phyloP scores from a whole-genome alignment of 1,284 basidiomycete genomes.

The Ustilago trichophora region DNA sequence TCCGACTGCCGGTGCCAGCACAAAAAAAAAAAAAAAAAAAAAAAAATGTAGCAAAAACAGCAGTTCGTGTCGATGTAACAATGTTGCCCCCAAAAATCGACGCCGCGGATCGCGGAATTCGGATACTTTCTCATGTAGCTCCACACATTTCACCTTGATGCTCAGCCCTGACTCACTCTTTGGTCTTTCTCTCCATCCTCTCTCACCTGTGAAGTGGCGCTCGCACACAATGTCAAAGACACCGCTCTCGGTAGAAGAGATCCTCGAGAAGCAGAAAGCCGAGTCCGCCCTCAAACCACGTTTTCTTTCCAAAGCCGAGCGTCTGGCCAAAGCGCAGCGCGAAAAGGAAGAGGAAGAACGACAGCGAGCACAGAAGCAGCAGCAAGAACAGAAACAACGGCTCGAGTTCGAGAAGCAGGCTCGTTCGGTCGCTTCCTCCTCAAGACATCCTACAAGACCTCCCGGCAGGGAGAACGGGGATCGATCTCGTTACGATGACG shows the following conservation, averaged over 20 bases:
- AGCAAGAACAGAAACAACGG: slow-evolving; percentile 72
- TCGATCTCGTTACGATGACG: slow-evolving; percentile 1
- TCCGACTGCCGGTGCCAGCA: too few relatives aligned
- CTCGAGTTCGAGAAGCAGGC: slow-evolving; percentile 76
- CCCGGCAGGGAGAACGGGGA: neutral
- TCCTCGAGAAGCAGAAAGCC: slow-evolving; percentile 52
- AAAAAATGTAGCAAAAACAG: too few relatives aligned
- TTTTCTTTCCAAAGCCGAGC: slow-evolving; percentile 58
- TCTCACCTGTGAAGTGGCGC: too few relatives aligned
- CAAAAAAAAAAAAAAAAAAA: too few relatives aligned
- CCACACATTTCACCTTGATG: neutral
- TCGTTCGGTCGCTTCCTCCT: slow-evolving; percentile 17
- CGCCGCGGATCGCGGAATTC: neutral
- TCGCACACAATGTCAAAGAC: slow-evolving; percentile 26
- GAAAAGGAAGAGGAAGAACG: slow-evolving; percentile 30
- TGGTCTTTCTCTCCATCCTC: neutral
- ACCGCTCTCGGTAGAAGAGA: slow-evolving; percentile 56
- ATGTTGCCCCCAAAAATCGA: too few relatives aligned
- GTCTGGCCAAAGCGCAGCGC: slow-evolving; percentile 44
- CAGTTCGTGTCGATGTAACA: too few relatives aligned
- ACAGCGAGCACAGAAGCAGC: slow-evolving; percentile 69
- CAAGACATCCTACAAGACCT: slow-evolving; percentile 1
- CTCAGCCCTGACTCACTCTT: neutral
- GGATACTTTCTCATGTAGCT: slow-evolving; percentile 3
- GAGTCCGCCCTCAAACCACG: slow-evolving; percentile 49